phyloP scores from a whole-genome alignment of 2,329 filamentous ascomycete species.

The Fusarium sp. region DNA sequence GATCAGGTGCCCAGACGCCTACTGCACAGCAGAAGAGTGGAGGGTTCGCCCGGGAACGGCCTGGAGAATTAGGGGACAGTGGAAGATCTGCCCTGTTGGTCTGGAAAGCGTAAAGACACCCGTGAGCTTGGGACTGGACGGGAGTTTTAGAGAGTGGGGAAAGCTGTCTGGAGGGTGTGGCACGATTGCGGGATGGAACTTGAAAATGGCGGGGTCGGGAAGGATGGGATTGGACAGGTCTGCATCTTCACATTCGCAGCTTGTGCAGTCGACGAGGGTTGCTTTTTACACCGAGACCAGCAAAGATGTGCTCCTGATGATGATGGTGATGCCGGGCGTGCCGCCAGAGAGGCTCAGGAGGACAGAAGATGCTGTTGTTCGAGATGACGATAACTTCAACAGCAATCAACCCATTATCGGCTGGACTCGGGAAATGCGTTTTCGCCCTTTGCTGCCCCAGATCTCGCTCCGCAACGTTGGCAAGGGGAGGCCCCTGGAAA shows the following conservation, averaged over 20 bases:
- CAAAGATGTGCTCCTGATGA: conserved; percentile 3
- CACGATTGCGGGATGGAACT: conserved; percentile 35
- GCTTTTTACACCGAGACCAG: conserved; percentile 6
- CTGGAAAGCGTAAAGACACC: conserved; percentile 17
- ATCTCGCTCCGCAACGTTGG: conserved; percentile 1
- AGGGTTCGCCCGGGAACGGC: conserved; percentile 15
- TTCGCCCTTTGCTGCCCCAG: conserved; percentile 13
- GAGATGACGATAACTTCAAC: neutral
- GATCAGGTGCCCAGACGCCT: conserved; percentile 32
- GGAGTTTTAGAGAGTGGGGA: conserved; percentile 10
- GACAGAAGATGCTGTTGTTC: neutral
- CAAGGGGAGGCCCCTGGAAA: neutral
- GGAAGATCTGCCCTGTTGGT: neutral
- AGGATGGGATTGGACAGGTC: conserved; percentile 24
- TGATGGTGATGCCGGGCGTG: neutral
- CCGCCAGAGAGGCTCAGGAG: conserved; percentile 4
- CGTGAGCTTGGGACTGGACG: neutral
- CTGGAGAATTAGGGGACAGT: neutral
- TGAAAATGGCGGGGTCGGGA: conserved; percentile 34
- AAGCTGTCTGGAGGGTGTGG: conserved; percentile 20
- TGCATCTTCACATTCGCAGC: neutral
- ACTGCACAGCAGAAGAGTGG: neutral
- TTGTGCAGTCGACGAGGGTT: conserved; percentile 3
- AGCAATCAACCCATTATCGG: conserved; percentile 28
- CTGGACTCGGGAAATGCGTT: conserved; percentile 29